Percentiles rank a stretch among this genome's conserved stretches.
phyloP scores from a whole-genome alignment of 305 asterid genomes.

The Nicotiana rustica region DNA sequence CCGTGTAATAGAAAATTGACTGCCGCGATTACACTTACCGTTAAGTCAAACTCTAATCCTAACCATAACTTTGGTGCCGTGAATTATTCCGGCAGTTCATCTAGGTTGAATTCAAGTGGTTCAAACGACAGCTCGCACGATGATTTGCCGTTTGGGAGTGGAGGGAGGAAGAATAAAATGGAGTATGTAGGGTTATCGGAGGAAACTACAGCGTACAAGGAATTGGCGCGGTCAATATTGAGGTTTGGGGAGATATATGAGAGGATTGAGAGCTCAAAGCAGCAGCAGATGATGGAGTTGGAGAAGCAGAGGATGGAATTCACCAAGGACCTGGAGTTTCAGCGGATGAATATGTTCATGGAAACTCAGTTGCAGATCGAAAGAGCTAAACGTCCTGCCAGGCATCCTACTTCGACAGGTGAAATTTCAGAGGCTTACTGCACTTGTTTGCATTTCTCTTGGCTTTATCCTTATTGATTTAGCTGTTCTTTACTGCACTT shows the following conservation, averaged over 20 bases:
- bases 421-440: background rate
- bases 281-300: conserved; percentile 37
- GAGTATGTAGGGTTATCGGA: conserved; percentile 23
- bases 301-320: conserved; percentile 40
- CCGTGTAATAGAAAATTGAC: conserved; percentile 27
- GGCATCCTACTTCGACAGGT: conserved; percentile 31
- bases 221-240: conserved; percentile 36
- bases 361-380: conserved; percentile 38
- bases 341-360: conserved; percentile 40
- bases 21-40: conserved; percentile 20
- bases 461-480: background rate
- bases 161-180: conserved; percentile 32
- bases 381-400: conserved; percentile 27
- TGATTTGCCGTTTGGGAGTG: conserved; percentile 25
- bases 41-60: conserved; percentile 34
- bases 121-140: conserved; percentile 32
- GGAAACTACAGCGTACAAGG: conserved; percentile 34
- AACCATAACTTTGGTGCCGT: conserved; percentile 23
- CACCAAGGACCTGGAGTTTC: conserved; percentile 38
- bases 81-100: conserved; percentile 31
- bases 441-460: background rate
- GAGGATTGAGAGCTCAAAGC: conserved; percentile 37
- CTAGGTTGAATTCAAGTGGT: conserved; percentile 30
- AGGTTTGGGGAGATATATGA: conserved; percentile 39
- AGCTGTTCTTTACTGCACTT: no score